These are phyloP conservation scores for Imleria badia DNA, from an alignment of 768 basidiomycete genomes.

Conservation along the genomic window DNA sequence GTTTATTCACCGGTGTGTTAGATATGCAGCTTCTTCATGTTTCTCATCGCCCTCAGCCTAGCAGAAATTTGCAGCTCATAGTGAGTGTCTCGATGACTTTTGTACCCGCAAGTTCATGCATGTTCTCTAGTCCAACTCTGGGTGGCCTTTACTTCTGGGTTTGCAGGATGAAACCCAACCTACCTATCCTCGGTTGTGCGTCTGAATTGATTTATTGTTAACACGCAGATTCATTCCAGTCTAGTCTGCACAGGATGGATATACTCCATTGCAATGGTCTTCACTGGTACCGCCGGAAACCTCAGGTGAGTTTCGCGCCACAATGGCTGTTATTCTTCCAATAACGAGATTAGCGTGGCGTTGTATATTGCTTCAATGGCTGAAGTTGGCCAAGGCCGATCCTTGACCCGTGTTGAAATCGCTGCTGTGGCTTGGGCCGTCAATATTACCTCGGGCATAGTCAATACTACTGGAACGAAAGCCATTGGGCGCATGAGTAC, in stretches of 20 bases:
- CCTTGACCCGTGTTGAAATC: slow-evolving; percentile 48
- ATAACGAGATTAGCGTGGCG: slow-evolving; percentile 38
- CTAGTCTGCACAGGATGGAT: slow-evolving; percentile 53
- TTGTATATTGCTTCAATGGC: slow-evolving; percentile 54
- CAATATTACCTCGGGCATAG: slow-evolving; percentile 51
- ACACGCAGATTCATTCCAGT: neutral
- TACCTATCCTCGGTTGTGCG: slow-evolving; percentile 54
- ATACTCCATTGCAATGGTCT: slow-evolving; percentile 59
- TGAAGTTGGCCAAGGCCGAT: slow-evolving; percentile 46
- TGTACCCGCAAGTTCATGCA: neutral
- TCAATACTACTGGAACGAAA: slow-evolving; percentile 57
- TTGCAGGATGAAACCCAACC: slow-evolving; percentile 56
- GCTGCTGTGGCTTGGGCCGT: slow-evolving; percentile 57
- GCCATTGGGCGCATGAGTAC: slow-evolving; percentile 55
- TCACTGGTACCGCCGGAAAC: slow-evolving; percentile 60
- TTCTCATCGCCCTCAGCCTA: slow-evolving; percentile 53
- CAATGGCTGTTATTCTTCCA: neutral
- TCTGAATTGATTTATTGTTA: neutral
- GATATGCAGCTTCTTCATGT: slow-evolving; percentile 60
- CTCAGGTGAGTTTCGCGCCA: slow-evolving; percentile 37
- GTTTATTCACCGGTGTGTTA: slow-evolving; percentile 7
- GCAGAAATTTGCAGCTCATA: slow-evolving; percentile 62
- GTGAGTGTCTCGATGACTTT: slow-evolving; percentile 29
- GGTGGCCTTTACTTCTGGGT: slow-evolving; percentile 66
- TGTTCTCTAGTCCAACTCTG: slow-evolving; percentile 46